Evolutionary conservation across 176 grass and related monocot genomes (phyloP), one percentile per base, ranked within the genome.

Genomic region (maize (Zea mays)): DNA sequence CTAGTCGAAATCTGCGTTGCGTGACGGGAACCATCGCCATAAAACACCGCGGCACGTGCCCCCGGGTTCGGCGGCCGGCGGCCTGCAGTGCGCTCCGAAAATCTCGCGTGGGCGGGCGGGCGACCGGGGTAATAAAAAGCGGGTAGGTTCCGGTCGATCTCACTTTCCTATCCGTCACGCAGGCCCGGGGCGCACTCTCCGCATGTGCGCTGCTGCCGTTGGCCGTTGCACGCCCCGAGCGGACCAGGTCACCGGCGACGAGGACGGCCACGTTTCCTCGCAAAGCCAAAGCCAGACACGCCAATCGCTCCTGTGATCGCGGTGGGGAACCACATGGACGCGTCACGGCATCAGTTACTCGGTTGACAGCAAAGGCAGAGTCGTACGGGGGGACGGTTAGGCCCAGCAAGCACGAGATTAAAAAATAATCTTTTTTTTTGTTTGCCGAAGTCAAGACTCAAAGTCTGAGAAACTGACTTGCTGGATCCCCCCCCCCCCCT

Each of bases 121-220:
- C 12, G 48, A 4, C 48, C 12, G 12, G 14, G 10, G 19, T 5
- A 43, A 35, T 61, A 60, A 77, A 77, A 77, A 43, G 0, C 2
- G 1, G 82, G 65, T 52, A 43, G 73, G 82, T 84, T 51, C 11
- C 43, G 42, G 73, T 84, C 82, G 74, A 44, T 77, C 39, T 71
- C 73, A 52, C 33, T 27, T 27, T 17, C n/a, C 0, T 46, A 6
- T 9, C 44, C 7, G 7, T 7, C 9, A 47, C 13, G 67, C 42
- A 27, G 0, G 27, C 27, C 43, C 2, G 7, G 2, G 36, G 39
- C 11, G 39, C 45, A 16, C 5, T 5, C 39, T 4, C 16, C 45
- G 76, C 76, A 38, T 49, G 65, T 34, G 11, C 48, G n/a, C 55
- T 38, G 67, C 27, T 15, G 36, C 34, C 55, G 55, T 20, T 10